Evolutionary conservation across 1,139 yeast genomes (phyloP).

Genomic region (Wickerhamomyces sp.): DNA sequence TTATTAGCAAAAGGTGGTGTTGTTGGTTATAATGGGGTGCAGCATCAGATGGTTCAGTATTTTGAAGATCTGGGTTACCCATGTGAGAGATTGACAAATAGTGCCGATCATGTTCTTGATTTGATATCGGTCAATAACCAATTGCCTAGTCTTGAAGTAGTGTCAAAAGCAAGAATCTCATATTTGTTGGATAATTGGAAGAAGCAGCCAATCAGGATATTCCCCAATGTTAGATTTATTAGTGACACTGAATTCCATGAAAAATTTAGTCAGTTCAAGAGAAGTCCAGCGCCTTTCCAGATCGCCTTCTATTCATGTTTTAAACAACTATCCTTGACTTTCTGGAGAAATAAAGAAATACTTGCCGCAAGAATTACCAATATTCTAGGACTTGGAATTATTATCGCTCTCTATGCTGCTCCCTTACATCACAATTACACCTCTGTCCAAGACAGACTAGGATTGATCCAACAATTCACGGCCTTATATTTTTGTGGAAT

Average conservation of each 20-base stretch:
- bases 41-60: conserved; percentile 36
- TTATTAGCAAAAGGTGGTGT: conserved; percentile 62
- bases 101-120: conserved; percentile 74
- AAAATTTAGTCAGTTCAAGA: conserved; percentile 13
- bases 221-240: neutral
- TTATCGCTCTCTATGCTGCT: conserved; percentile 67
- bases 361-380: conserved; percentile 64
- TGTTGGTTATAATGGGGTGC: conserved; percentile 59
- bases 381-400: conserved; percentile 58
- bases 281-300: conserved; percentile 29
- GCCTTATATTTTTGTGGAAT: conserved; percentile 77
- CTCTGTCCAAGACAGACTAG: conserved; percentile 65
- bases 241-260: conserved; percentile 8
- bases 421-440: conserved; percentile 56
- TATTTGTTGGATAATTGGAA: conserved; percentile 27
- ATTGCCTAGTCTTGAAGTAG: conserved; percentile 32
- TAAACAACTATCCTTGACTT: conserved; percentile 18
- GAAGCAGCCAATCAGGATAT: neutral
- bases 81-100: conserved; percentile 57
- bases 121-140: conserved; percentile 45
- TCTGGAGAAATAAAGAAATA: conserved; percentile 45
- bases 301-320: conserved; percentile 29
- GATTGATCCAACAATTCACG: conserved; percentile 69
- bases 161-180: conserved; percentile 31
- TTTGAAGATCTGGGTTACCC: conserved; percentile 45